Evolutionary conservation across 257 asterid genomes (phyloP), one percentile per base, ranked within the genome.

Genomic region (Solanum pinnatisectum): DNA sequence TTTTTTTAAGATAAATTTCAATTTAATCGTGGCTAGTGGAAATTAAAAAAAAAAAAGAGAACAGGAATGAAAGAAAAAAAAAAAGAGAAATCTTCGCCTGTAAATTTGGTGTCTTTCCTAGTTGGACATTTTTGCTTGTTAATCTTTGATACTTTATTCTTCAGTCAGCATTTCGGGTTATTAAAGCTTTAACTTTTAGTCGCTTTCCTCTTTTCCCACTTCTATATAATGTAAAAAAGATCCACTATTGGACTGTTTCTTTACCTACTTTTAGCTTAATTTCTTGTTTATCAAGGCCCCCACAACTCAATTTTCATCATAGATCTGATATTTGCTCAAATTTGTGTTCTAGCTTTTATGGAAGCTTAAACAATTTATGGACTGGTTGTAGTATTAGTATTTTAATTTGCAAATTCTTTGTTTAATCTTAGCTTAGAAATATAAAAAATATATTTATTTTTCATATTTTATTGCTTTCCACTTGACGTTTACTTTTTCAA

Each of bases 171-270:
- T 87, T 84, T 83, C 65, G 70, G 86, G 84, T 76, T 82, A 88
- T 76, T 82, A 90, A 91, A 56, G 87, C 88, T 89, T 87, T 68
- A 59, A 88, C 84, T 52, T 18, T 52, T 73, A 27, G 49, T 91
- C 92, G 32, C 93, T 90, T 91, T 93, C 91, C 82, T 32, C 90
- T 86, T 88, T 88, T 84, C 2, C 40, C 35, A 46, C 81, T 39
- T 49, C 49, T 85, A 81, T 18, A 27, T 30, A 59, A 70, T 1
- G 37, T n/a, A 16, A 33, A 36, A 11, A 42, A 86, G 90, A 87
- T 85, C 91, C 91, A 71, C 63, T 63, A 37, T 56, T 86, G 30
- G 63, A 74, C 40, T 87, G 79, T 49, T 85, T 76, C 90, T 72
- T 77, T 63, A 88, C 93, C 90, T 70, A 84, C 87, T 85, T 68